Percentiles rank a stretch among this genome's conserved stretches.
phyloP scores from a whole-genome alignment of 1,139 yeast species.

The Barnettozyma hawaiiensis region DNA sequence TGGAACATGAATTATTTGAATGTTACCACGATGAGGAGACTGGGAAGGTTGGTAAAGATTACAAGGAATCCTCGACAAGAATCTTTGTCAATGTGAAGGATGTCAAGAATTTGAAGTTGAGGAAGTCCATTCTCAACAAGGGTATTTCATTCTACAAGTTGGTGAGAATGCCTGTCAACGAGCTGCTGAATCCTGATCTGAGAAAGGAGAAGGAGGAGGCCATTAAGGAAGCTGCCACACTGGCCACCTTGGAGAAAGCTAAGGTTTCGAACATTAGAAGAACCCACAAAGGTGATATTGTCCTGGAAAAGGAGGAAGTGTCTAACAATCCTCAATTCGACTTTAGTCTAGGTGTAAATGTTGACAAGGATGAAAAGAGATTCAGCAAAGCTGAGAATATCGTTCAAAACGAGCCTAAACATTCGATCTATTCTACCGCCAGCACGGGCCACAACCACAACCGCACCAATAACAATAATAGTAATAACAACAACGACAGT shows the following conservation, averaged over 20 bases:
- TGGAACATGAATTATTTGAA: constrained; percentile 37
- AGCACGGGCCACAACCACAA: too few species aligned
- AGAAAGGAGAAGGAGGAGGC: constrained; percentile 66
- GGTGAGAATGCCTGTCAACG: constrained; percentile 56
- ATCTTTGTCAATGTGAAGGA: constrained; percentile 50
- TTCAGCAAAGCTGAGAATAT: constrained; percentile 13
- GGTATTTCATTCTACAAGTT: constrained; percentile 44
- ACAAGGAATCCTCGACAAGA: constrained; percentile 50
- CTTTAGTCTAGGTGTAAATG: constrained; percentile 29
- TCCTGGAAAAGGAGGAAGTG: constrained; percentile 54
- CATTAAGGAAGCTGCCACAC: constrained; percentile 59
- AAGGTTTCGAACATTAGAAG: constrained; percentile 59
- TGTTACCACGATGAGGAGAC: constrained; percentile 36
- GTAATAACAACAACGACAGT: too few species aligned
- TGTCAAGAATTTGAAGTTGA: constrained; percentile 43
- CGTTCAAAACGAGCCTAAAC: constrained; percentile 10
- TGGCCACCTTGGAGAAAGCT: constrained; percentile 55
- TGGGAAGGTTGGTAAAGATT: constrained; percentile 30
- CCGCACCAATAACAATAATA: too few species aligned
- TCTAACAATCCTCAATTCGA: constrained; percentile 21
- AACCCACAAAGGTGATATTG: constrained; percentile 84
- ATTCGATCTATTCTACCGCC: constrained; percentile 16
- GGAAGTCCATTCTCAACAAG: constrained; percentile 41
- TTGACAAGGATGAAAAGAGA: constrained; percentile 32
- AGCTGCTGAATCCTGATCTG: constrained; percentile 66